A percentile compares a stretch with the other conserved stretches of the same genome.
phyloP scores from a whole-genome alignment of 345 rosid species.

The Citrus hindsii region DNA sequence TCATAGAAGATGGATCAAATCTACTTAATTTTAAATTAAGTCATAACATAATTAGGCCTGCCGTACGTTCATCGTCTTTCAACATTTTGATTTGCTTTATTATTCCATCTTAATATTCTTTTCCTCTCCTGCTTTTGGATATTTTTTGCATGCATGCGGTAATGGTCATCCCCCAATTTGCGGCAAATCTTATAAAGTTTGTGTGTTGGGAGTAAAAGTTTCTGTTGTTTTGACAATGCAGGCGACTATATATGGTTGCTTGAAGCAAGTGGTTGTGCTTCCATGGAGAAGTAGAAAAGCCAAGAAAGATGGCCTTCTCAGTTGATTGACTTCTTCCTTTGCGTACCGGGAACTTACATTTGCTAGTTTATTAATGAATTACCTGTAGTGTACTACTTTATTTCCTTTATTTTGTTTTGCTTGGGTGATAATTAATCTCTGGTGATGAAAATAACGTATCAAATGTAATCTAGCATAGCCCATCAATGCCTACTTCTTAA shows the following conservation, averaged over 20 bases:
- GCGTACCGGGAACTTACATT: background rate
- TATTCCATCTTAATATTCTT: background rate
- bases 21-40: too few species aligned
- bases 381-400: too few species aligned
- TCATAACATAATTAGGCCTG: background rate
- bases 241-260: conserved; percentile 56
- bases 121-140: background rate
- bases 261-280: conserved; percentile 63
- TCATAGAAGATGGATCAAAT: too few species aligned
- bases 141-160: background rate
- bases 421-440: too few species aligned
- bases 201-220: background rate
- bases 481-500: background rate
- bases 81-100: background rate
- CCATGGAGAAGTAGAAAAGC: conserved; percentile 55
- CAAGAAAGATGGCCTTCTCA: conserved; percentile 37
- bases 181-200: background rate
- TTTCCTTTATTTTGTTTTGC: too few species aligned
- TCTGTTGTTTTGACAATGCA: conserved; percentile 24
- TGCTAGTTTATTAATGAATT: background rate
- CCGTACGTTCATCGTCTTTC: too few species aligned
- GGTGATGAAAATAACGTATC: conserved; percentile 5
- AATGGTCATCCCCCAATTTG: background rate
- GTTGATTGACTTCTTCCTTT: conserved; percentile 11
- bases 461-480: background rate